Evolutionary conservation across 2,329 filamentous ascomycete genomes (phyloP).

Genomic region (Didymellaceae sp.): DNA sequence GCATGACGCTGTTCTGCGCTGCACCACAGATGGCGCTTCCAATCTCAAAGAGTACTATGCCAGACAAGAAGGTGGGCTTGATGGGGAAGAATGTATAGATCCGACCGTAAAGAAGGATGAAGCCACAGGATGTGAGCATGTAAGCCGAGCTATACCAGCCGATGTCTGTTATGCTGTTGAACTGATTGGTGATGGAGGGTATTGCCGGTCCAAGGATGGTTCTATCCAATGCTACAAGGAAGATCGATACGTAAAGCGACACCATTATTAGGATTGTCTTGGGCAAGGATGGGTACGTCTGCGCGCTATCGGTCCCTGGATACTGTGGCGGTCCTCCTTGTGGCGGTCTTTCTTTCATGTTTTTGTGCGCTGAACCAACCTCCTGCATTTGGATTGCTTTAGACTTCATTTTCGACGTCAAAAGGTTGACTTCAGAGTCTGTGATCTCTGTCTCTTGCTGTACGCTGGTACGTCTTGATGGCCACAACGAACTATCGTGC

Average conservation of each 20-base stretch:
- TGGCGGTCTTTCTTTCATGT: not conserved
- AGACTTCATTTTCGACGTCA: constrained; percentile 9
- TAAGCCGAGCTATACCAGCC: constrained; percentile 54
- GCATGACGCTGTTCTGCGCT: constrained; percentile 41
- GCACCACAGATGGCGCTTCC: constrained; percentile 62
- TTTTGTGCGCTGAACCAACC: not conserved
- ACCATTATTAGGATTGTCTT: constrained; percentile 40
- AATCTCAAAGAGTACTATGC: constrained; percentile 56
- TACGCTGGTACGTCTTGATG: not conserved
- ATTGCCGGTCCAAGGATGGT: constrained; percentile 57
- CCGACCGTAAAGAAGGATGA: constrained; percentile 55
- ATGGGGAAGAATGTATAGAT: constrained; percentile 57
- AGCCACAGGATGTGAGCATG: constrained; percentile 48
- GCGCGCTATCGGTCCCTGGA: not conserved
- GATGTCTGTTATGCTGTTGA: constrained; percentile 50
- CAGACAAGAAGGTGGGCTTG: constrained; percentile 57
- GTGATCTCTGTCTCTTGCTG: constrained; percentile 2
- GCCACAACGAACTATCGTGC: not conserved
- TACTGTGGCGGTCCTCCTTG: not conserved
- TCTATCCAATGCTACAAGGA: constrained; percentile 47
- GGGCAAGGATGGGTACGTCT: constrained; percentile 29
- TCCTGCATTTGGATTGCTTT: constrained; percentile 21
- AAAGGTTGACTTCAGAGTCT: constrained; percentile 21
- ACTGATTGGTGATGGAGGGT: constrained; percentile 55
- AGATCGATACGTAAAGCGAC: constrained; percentile 43